Base-by-base conservation (phyloP, 2,329 filamentous ascomycete species). In the Trichoderma afroharzianum region DNA sequence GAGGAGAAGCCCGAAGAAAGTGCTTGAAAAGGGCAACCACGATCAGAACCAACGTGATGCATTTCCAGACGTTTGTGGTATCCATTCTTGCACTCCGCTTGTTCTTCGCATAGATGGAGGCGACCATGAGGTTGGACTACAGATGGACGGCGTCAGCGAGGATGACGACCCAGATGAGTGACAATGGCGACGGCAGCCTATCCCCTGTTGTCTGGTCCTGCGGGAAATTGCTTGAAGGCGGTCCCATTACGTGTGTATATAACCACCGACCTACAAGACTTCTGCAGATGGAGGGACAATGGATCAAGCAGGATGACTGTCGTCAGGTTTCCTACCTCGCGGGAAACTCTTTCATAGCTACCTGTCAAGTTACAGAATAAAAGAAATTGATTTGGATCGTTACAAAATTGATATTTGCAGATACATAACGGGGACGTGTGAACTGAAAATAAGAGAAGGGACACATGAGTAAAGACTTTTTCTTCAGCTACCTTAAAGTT, bases 201-300 rank as follows among this genome's bases (percentile, higher is more conserved):
- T 87, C 87, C 89, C 88, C 89, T 90, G 87, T 88, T 86, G 83
- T 84, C 87, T 90, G 86, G 85, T 88, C 86, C 87, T 88, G 83
- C 80, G 78, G 79, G 33, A 36, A 80, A 76, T 76, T 70, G 72
- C 50, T 50, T 39, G 39, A 39, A 26, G 55, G 63, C 36, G 61
- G 67, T 71, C 55, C 55, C 36, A 43, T 68, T 71, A 71, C 18
- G 24, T n/a, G 39, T 26, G 50, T 33, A 7, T 18, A 18, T 28
- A 26, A 24, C 55, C 32, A 14, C 39, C 39, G 30, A 59, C 26
- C 21, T 39, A 36, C 43, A 57, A 57, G 55, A 58, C 73, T 75
- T 79, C 78, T 78, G 82, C 83, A 85, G 85, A 86, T 83, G 81
- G 85, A 88, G 86, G 85, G 87, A 82, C 82, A 84, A 86, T 80